These are phyloP conservation scores for Aspergillus kassunensis DNA, from an alignment of 495 filamentous ascomycete genomes.

Conservation along the genomic window DNA sequence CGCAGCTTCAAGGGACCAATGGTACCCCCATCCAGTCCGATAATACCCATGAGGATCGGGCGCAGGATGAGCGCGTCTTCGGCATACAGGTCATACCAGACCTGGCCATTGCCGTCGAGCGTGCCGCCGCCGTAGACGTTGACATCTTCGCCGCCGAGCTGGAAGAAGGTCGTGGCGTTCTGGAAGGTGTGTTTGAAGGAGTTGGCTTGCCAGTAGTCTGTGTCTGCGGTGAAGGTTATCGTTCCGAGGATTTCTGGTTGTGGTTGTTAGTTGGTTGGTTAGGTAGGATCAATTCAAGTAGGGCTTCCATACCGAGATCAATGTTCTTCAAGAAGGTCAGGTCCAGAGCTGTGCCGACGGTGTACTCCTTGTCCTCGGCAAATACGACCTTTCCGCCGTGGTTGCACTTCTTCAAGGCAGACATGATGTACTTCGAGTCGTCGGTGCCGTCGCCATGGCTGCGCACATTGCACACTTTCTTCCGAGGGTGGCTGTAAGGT, in stretches of 20 bases:
- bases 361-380: conserved; percentile 49
- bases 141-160: conserved; percentile 63
- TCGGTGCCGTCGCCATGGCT: conserved; percentile 46
- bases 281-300: not conserved
- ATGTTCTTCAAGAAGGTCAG: conserved; percentile 60
- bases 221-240: conserved; percentile 61
- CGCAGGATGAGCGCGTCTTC: conserved; percentile 52
- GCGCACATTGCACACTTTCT: conserved; percentile 33
- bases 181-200: conserved; percentile 59
- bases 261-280: not conserved
- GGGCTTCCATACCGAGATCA: conserved; percentile 46
- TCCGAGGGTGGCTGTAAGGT: conserved; percentile 26
- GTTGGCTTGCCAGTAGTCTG: conserved; percentile 62
- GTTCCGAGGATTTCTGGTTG: conserved; percentile 53
- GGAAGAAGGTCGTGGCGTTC: conserved; percentile 66
- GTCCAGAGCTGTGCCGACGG: conserved; percentile 61
- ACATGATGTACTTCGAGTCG: conserved; percentile 55
- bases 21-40: conserved; percentile 57
- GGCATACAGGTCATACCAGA: conserved; percentile 64
- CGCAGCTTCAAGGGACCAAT: conserved; percentile 59
- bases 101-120: conserved; percentile 63
- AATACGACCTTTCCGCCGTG: conserved; percentile 65
- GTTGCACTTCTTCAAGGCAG: conserved; percentile 59
- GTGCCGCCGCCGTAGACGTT: conserved; percentile 63
- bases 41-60: conserved; percentile 59